These are phyloP conservation scores for Ambrosia hybrid DNA, from an alignment of 140 eudicot species.

Conservation along the genomic window DNA sequence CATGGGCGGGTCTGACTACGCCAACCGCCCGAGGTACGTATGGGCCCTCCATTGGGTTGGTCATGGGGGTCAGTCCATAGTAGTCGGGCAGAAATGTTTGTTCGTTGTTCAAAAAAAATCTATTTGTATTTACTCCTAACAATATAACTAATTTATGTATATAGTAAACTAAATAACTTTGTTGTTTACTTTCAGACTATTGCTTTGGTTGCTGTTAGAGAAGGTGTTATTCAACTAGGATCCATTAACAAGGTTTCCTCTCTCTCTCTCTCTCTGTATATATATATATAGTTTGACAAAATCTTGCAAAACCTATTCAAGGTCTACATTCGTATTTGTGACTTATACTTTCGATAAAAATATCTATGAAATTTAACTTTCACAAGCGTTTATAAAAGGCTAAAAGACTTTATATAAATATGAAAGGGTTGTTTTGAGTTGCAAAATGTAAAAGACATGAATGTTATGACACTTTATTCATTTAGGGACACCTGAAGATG, in stretches of 20 bases:
- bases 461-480: not conserved
- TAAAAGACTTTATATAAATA: not conserved
- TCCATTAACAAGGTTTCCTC: slow-evolving; percentile 66
- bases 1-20: too few species aligned
- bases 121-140: too few species aligned
- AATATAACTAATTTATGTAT: too few species aligned
- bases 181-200: slow-evolving; percentile 62
- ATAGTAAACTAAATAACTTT: not conserved
- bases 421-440: not conserved
- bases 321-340: too few species aligned
- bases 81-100: too few species aligned
- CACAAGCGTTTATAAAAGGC: not conserved
- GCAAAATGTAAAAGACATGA: slow-evolving; percentile 4
- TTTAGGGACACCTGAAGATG: slow-evolving; percentile 26
- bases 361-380: not conserved
- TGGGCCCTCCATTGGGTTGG: too few species aligned
- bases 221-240: slow-evolving; percentile 96
- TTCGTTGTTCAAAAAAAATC: too few species aligned
- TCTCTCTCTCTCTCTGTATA: slow-evolving; percentile 14
- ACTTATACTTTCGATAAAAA: not conserved
- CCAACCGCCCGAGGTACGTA: too few species aligned
- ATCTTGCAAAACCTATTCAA: too few species aligned
- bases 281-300: not conserved
- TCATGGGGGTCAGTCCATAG: too few species aligned
- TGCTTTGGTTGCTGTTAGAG: slow-evolving; percentile 95